Conservation (phyloP, 768 basidiomycete genomes). For the Candolleomyces efflorescens region DNA sequence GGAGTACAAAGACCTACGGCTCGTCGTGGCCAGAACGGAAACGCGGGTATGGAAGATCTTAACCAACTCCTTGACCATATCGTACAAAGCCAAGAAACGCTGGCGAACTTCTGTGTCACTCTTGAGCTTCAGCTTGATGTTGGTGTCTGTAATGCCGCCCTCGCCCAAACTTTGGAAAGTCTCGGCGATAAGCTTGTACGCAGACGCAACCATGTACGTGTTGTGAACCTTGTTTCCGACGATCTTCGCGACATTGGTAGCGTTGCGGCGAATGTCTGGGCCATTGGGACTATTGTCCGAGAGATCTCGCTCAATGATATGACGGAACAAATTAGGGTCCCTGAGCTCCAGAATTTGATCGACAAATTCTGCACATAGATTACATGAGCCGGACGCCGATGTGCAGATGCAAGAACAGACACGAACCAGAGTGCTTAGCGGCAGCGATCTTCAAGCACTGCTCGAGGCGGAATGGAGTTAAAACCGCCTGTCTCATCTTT, state of each 20-base stretch:
- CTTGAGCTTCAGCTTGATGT: conserved; percentile 50
- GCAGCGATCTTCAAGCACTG: conserved; percentile 64
- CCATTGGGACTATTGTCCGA: conserved; percentile 32
- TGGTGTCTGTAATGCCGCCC: conserved; percentile 49
- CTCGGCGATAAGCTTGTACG: conserved; percentile 71
- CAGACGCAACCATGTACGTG: conserved; percentile 75
- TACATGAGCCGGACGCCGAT: conserved; percentile 6
- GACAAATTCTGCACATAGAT: conserved; percentile 46
- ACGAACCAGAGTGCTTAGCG: conserved; percentile 66
- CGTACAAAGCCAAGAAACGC: conserved; percentile 59
- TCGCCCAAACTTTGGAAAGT: conserved; percentile 52
- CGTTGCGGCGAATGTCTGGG: conserved; percentile 30
- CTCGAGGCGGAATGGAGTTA: conserved; percentile 62
- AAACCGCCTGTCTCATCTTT: conserved; percentile 52
- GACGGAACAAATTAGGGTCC: conserved; percentile 59
- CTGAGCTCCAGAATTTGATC: conserved; percentile 67
- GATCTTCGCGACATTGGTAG: conserved; percentile 51
- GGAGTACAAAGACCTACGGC: conserved; percentile 44
- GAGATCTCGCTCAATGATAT: conserved; percentile 58
- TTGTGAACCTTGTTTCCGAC: conserved; percentile 79
- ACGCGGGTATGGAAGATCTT: conserved; percentile 61
- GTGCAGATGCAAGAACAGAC: background rate
- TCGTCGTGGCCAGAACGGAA: conserved; percentile 63
- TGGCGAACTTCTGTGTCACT: conserved; percentile 46
- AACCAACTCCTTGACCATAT: conserved; percentile 58